Evolutionary conservation across 2,329 filamentous ascomycete species (phyloP), one percentile per base, ranked within the genome.

Genomic region (Sporothrix globosa): DNA sequence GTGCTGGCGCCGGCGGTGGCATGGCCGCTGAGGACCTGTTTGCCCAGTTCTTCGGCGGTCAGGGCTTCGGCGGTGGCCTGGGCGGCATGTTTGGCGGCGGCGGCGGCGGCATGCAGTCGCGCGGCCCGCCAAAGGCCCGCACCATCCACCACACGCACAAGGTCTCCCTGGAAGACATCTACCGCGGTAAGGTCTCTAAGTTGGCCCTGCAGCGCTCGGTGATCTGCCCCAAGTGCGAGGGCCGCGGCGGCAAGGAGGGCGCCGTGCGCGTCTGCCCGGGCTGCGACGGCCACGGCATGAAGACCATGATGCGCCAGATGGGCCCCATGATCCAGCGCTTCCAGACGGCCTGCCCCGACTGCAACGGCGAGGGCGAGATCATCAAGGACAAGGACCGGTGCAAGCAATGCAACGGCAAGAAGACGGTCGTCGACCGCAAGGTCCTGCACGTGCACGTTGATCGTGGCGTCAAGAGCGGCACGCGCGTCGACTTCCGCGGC

Each of bases 221-320:
- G 80, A 96, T 99, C 82, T 99, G 96, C 86, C 85, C 92, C 75
- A 94, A 94, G 83, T 99, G 96, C 81, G 91, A 96, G 72, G 96
- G 96, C 74, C 89, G 93, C 72, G 96, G 96, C 78, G 96, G 96
- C 75, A 99, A 99, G 85, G 95, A 98, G 75, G 96, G 96, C 74
- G 92, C 96, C n/a, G 95, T 98, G 74, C 95, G 94, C 84, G 92
- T 91, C 77, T 99, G 96, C 82, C 79, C 88, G 53, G 92, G 93
- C 78, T 99, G 96, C 81, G 93, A 97, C 77, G 96, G 96, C 75
- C 89, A 91, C 74, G 96, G 96, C 82, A 97, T 97, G 92, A 98
- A 98, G 91, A 97, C 92, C 53, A 98, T 99, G 95, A 97, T 99
- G 96, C 92, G 96, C 80, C 96, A 99, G 83, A 98, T 99, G 94